Percentiles rank a stretch among this genome's conserved stretches.
Conservation (phyloP, 805 yeast species). For the Saccharomyces mikatae region DNA sequence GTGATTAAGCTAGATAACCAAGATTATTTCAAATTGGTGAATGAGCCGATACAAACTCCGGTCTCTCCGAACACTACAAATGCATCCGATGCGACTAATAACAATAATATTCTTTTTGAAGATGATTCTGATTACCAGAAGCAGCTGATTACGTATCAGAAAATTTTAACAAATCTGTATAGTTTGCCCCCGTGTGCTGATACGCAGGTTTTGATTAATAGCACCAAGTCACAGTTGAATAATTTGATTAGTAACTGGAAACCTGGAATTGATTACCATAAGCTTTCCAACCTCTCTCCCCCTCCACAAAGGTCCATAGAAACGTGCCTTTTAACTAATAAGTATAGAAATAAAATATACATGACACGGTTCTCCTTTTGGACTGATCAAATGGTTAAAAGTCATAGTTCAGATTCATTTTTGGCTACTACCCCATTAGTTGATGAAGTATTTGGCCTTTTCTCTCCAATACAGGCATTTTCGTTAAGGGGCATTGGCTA, state of each 20-base stretch:
- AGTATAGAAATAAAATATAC: slow-evolving; percentile 17
- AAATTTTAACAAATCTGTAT: neutral
- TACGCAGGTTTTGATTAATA: neutral
- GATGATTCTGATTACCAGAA: neutral
- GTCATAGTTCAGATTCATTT: slow-evolving; percentile 1
- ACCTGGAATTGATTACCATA: slow-evolving; percentile 14
- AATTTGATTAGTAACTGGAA: slow-evolving; percentile 13
- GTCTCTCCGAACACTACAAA: neutral
- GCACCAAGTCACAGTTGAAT: slow-evolving; percentile 8
- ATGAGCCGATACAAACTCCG: neutral
- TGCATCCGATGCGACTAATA: neutral
- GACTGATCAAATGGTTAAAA: slow-evolving; percentile 6
- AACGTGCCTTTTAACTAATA: slow-evolving; percentile 23
- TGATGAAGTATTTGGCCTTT: slow-evolving; percentile 15
- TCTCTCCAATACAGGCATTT: slow-evolving; percentile 13
- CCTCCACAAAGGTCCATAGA: slow-evolving; percentile 18
- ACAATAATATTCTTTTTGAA: neutral
- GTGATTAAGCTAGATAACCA: neutral
- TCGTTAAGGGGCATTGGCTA: slow-evolving; percentile 18
- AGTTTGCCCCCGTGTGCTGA: neutral
- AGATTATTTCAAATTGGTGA: neutral
- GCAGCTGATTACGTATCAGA: neutral
- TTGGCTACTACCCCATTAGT: slow-evolving; percentile 13
- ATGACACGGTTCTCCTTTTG: slow-evolving; percentile 20
- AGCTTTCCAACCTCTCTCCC: slow-evolving; percentile 1